phyloP scores from a whole-genome alignment of 495 filamentous ascomycete genomes.

The Thermothielavioides terrestris region DNA sequence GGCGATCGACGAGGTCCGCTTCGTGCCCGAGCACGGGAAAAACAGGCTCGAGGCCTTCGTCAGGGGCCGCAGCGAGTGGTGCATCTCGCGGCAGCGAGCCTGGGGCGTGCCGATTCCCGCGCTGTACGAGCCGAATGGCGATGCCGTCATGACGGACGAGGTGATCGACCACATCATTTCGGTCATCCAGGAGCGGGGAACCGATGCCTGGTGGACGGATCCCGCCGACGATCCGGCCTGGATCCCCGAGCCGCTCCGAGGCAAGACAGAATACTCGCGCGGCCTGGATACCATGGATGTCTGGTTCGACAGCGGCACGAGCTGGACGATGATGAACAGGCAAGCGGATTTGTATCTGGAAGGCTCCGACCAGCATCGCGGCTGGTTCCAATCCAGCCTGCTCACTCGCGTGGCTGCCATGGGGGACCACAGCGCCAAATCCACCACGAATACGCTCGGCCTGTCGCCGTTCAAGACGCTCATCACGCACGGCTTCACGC shows the following conservation, averaged over 20 bases:
- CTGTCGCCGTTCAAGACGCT: slow-evolving; percentile 66
- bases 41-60: slow-evolving; percentile 74
- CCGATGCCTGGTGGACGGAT: slow-evolving; percentile 92
- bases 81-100: slow-evolving; percentile 91
- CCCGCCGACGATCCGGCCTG: slow-evolving; percentile 61
- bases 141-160: slow-evolving; percentile 66
- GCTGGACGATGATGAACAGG: slow-evolving; percentile 62
- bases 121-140: slow-evolving; percentile 63
- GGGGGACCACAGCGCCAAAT: slow-evolving; percentile 12
- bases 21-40: slow-evolving; percentile 65
- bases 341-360: slow-evolving; percentile 87
- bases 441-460: slow-evolving; percentile 17
- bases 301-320: slow-evolving; percentile 98
- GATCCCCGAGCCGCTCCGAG: slow-evolving; percentile 52
- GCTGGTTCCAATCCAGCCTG: slow-evolving; percentile 99
- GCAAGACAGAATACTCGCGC: slow-evolving; percentile 48
- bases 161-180: slow-evolving; percentile 79
- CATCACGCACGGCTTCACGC: slow-evolving; percentile 90
- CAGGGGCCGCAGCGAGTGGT: slow-evolving; percentile 87
- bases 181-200: slow-evolving; percentile 65
- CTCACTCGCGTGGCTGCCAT: slow-evolving; percentile 61
- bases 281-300: slow-evolving; percentile 99
- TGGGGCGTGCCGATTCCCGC: slow-evolving; percentile 97
- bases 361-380: slow-evolving; percentile 90
- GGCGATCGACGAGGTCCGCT: slow-evolving; percentile 61